Evolutionary conservation across 371 early-diverging fungal genomes (phyloP).

Genomic region (Enteropsectra breve): DNA sequence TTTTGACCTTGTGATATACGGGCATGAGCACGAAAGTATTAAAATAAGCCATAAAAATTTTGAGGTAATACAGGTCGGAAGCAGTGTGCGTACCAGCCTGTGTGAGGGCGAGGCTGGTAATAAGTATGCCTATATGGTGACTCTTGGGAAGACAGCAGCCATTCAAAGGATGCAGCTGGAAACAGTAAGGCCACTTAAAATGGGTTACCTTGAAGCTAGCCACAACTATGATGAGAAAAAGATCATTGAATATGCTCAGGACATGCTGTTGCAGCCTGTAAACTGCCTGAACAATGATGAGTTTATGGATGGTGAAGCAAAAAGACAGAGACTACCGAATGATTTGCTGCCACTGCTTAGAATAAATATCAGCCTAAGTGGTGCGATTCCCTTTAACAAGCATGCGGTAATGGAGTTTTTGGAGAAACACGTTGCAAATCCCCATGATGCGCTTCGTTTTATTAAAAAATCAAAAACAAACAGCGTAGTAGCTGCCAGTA

Average conservation of each 20-base stretch:
- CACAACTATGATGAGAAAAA: slow-evolving; percentile 19
- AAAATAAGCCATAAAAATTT: slow-evolving; percentile 66
- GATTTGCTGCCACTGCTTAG: slow-evolving; percentile 67
- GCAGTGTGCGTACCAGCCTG: slow-evolving; percentile 86
- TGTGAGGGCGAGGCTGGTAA: slow-evolving; percentile 72
- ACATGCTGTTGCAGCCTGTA: slow-evolving; percentile 2
- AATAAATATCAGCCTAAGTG: slow-evolving; percentile 66
- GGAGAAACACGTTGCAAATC: slow-evolving; percentile 77
- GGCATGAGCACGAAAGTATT: slow-evolving; percentile 91
- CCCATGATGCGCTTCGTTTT: slow-evolving; percentile 75
- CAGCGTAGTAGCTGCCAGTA: neutral
- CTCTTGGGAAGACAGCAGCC: slow-evolving; percentile 64
- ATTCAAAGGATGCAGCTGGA: slow-evolving; percentile 67
- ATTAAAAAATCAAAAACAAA: slow-evolving; percentile 60
- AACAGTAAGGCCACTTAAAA: slow-evolving; percentile 76
- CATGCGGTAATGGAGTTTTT: slow-evolving; percentile 72
- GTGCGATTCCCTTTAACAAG: slow-evolving; percentile 69
- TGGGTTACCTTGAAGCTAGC: slow-evolving; percentile 51
- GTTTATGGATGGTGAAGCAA: neutral
- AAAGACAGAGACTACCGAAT: slow-evolving; percentile 65
- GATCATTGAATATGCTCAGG: slow-evolving; percentile 16
- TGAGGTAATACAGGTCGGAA: slow-evolving; percentile 81
- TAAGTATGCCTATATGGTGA: slow-evolving; percentile 64
- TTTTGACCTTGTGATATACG: slow-evolving; percentile 83
- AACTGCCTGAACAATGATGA: slow-evolving; percentile 2